Percentiles rank a stretch among this genome's conserved stretches.
Conservation (phyloP, 176 grass and related monocot species). For the Paspalum notatum region DNA sequence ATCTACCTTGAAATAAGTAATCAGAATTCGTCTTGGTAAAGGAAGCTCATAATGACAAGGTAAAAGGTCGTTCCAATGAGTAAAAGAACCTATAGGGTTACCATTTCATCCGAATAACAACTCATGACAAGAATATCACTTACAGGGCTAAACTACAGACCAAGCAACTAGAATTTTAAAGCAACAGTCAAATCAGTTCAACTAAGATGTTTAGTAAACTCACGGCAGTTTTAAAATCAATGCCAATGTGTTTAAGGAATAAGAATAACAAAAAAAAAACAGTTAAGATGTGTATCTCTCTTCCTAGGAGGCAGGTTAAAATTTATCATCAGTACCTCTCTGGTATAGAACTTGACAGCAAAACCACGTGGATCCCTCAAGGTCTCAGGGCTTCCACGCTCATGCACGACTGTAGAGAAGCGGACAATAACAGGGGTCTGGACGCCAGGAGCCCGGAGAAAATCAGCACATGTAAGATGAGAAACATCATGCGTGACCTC, state of each 20-base stretch:
- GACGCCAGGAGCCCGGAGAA: slow-evolving; percentile 80
- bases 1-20: not conserved
- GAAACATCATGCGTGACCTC: slow-evolving; percentile 90
- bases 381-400: slow-evolving; percentile 90
- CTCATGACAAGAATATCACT: not conserved
- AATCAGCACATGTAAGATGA: slow-evolving; percentile 79
- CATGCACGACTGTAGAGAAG: slow-evolving; percentile 88
- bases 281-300: not conserved
- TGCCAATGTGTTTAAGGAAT: not conserved
- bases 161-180: not conserved
- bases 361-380: slow-evolving; percentile 86
- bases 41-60: not conserved
- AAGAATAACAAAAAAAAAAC: not conserved
- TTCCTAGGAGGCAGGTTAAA: not conserved
- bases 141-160: not conserved
- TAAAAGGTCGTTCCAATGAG: not conserved
- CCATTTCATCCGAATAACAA: not conserved
- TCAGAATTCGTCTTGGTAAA: not conserved
- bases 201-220: not conserved
- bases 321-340: slow-evolving; percentile 62
- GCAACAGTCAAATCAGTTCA: not conserved
- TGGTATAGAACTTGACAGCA: slow-evolving; percentile 89
- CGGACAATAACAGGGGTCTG: slow-evolving; percentile 78
- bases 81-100: not conserved
- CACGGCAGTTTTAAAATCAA: not conserved